Evolutionary conservation across 495 filamentous ascomycete species (phyloP).

Genomic region (Eremomyces bilateralis): DNA sequence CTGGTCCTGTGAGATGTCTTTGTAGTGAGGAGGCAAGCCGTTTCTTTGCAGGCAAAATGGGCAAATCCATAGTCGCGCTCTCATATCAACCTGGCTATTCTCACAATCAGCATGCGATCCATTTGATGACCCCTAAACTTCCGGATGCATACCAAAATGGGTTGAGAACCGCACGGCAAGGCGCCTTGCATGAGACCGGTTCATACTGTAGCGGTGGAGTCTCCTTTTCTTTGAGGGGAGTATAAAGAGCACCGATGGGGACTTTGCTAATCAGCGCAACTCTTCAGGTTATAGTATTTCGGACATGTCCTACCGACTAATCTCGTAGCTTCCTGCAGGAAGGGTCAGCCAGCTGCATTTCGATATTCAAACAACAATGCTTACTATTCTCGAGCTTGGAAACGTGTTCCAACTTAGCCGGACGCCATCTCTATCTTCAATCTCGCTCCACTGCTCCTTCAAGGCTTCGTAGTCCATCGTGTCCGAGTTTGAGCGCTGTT

Average conservation of each 20-base stretch:
- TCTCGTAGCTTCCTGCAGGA: conserved; percentile 68
- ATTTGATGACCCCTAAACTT: background rate
- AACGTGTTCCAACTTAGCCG: conserved; percentile 99
- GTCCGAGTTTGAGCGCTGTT: conserved; percentile 4
- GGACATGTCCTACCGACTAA: conserved; percentile 34
- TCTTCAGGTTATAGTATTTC: background rate
- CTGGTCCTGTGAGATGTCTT: conserved; percentile 86
- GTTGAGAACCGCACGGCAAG: conserved; percentile 90
- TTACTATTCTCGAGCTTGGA: conserved; percentile 89
- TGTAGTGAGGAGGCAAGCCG: conserved; percentile 88
- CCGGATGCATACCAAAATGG: conserved; percentile 54
- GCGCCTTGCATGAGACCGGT: conserved; percentile 90
- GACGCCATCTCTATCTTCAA: conserved; percentile 92
- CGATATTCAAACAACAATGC: conserved; percentile 11
- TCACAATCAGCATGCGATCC: conserved; percentile 3
- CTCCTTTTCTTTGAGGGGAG: conserved; percentile 90
- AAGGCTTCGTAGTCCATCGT: conserved; percentile 58
- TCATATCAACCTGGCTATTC: conserved; percentile 74
- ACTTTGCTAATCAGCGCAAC: conserved; percentile 23
- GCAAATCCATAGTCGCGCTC: conserved; percentile 92
- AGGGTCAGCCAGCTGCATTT: background rate
- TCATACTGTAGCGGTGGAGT: conserved; percentile 85
- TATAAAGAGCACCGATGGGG: conserved; percentile 91
- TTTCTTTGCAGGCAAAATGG: conserved; percentile 96
- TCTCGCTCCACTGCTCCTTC: conserved; percentile 94